Percentiles rank a stretch among this genome's conserved stretches.
Conservation (phyloP, 176 grass and related monocot genomes). For the Chrysopogon serrulatus region DNA sequence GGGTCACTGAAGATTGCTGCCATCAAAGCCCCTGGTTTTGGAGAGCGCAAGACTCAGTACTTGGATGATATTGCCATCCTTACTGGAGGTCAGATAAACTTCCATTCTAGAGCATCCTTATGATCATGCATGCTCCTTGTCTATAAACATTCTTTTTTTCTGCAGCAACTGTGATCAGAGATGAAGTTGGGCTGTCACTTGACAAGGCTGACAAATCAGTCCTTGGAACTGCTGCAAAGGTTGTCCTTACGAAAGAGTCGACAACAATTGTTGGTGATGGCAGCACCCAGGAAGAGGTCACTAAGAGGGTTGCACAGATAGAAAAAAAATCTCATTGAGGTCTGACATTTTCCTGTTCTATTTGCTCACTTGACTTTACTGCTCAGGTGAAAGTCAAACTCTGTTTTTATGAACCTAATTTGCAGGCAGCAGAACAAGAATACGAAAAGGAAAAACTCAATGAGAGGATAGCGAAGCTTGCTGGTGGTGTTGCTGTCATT, state of each 20-base stretch:
- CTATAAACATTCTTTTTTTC: neutral
- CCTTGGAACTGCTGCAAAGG: conserved; percentile 76
- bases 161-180: conserved; percentile 87
- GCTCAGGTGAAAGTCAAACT: neutral
- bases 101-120: neutral
- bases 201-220: conserved; percentile 84
- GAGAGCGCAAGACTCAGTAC: conserved; percentile 89
- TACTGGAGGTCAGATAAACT: conserved; percentile 58
- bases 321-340: conserved; percentile 89
- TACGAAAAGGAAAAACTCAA: conserved; percentile 95
- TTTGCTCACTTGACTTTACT: neutral
- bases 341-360: neutral
- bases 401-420: conserved; percentile 10
- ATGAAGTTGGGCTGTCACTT: conserved; percentile 85
- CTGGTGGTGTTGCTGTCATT: conserved; percentile 99
- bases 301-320: conserved; percentile 87
- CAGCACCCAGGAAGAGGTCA: conserved; percentile 83
- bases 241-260: conserved; percentile 83
- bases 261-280: conserved; percentile 95
- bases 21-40: conserved; percentile 96
- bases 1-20: conserved; percentile 89
- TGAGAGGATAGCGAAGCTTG: conserved; percentile 95
- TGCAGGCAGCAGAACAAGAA: conserved; percentile 70
- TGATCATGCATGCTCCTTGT: neutral
- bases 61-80: conserved; percentile 97